Evolutionary conservation across 257 asterid genomes (phyloP).

Genomic region (Parsonsia alboflavescens): DNA sequence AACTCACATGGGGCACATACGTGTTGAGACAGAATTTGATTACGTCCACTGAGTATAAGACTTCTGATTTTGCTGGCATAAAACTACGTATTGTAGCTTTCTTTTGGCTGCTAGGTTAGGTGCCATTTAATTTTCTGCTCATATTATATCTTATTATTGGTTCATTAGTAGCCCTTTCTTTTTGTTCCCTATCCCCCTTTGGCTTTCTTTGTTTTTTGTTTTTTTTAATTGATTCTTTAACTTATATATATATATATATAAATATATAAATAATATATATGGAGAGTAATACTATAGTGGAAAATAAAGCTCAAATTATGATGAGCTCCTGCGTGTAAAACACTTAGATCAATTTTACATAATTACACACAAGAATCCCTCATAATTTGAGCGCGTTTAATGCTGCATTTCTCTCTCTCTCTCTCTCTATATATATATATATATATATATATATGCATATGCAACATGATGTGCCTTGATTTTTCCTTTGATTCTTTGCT

Average conservation of each 20-base stretch:
- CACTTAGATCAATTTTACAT: too few relatives aligned
- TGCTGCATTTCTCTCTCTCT: too few relatives aligned
- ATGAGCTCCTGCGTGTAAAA: too few relatives aligned
- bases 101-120: slow-evolving; percentile 18
- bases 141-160: background rate
- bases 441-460: too few relatives aligned
- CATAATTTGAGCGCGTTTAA: too few relatives aligned
- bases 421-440: too few relatives aligned
- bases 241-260: too few relatives aligned
- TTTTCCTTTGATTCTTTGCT: slow-evolving; percentile 20
- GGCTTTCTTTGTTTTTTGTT: too few relatives aligned
- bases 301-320: too few relatives aligned
- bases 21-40: background rate
- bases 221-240: background rate
- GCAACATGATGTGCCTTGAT: background rate
- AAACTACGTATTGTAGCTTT: slow-evolving; percentile 11
- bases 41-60: background rate
- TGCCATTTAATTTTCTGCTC: slow-evolving; percentile 16
- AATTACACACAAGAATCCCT: too few relatives aligned
- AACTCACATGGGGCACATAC: background rate
- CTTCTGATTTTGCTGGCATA: slow-evolving; percentile 10
- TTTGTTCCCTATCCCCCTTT: background rate
- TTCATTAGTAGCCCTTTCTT: background rate
- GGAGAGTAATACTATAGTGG: too few relatives aligned
- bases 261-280: too few relatives aligned